Percentiles rank a stretch among this genome's conserved stretches.
phyloP scores from a whole-genome alignment of 208 protist species.

The Vickermania ingenoplastis region DNA sequence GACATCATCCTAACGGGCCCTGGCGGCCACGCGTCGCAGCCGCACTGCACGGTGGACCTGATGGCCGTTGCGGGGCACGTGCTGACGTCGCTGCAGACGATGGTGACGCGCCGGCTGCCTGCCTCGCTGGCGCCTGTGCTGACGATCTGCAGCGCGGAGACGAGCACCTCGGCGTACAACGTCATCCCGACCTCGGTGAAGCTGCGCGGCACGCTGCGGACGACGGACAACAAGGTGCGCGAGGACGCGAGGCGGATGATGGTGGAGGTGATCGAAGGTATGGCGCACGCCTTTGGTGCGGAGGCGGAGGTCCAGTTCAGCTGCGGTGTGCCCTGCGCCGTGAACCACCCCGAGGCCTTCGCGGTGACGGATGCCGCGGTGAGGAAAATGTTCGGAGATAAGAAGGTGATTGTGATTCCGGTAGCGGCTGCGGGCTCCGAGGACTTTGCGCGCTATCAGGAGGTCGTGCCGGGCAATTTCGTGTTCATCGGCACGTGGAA shows the following conservation, averaged over 20 bases:
- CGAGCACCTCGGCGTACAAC: slow-evolving; percentile 43
- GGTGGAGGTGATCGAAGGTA: slow-evolving; percentile 18
- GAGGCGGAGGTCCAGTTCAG: slow-evolving; percentile 15
- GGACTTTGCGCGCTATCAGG: slow-evolving; percentile 35
- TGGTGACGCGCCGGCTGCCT: slow-evolving; percentile 36
- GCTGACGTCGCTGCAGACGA: slow-evolving; percentile 34
- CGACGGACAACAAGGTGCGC: slow-evolving; percentile 19
- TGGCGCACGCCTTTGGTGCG: slow-evolving; percentile 13
- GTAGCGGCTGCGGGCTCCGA: slow-evolving; percentile 21
- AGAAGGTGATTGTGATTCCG: slow-evolving; percentile 19
- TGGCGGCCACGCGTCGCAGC: slow-evolving; percentile 52
- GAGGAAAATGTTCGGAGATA: slow-evolving; percentile 1
- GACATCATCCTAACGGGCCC: slow-evolving; percentile 22
- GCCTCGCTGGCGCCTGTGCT: slow-evolving; percentile 28
- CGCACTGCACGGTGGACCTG: slow-evolving; percentile 40
- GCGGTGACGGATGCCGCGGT: slow-evolving; percentile 8
- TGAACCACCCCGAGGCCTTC: slow-evolving; percentile 31
- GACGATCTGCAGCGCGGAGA: slow-evolving; percentile 23
- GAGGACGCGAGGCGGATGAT: slow-evolving; percentile 3
- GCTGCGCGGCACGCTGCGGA: slow-evolving; percentile 40
- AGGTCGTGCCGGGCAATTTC: slow-evolving; percentile 28
- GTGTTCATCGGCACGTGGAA: slow-evolving; percentile 37
- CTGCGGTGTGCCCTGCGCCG: slow-evolving; percentile 29
- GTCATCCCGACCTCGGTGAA: slow-evolving; percentile 41
- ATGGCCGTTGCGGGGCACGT: slow-evolving; percentile 28